A percentile compares a stretch with the other conserved stretches of the same genome.
Conservation (phyloP, 495 filamentous ascomycete genomes). For the Penicillium chermesinum region DNA sequence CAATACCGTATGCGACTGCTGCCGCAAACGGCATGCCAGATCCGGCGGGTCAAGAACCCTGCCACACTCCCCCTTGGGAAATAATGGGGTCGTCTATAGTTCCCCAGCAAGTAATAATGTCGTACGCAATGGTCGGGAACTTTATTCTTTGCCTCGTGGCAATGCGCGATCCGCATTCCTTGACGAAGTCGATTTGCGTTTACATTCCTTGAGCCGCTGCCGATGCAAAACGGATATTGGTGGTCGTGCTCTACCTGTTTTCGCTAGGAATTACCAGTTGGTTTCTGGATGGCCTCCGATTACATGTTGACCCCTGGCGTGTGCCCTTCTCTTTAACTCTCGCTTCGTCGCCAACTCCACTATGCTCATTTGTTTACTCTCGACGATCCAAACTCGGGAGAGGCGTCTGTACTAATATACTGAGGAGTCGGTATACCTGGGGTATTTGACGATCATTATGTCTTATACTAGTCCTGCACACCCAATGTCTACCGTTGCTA, state of each 20-base stretch:
- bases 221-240: conserved; percentile 8
- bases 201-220: conserved; percentile 16
- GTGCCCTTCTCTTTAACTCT: background rate
- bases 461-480: conserved; percentile 18
- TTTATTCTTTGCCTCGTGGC: conserved; percentile 23
- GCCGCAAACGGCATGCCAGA: conserved; percentile 12
- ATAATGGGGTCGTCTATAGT: background rate
- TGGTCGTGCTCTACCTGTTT: conserved; percentile 1
- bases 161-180: conserved; percentile 18
- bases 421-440: conserved; percentile 2
- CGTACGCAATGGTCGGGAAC: background rate
- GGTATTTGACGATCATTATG: conserved; percentile 6
- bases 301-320: conserved; percentile 3
- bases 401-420: background rate
- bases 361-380: background rate
- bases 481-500: conserved; percentile 31
- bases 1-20: conserved; percentile 8
- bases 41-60: conserved; percentile 1
- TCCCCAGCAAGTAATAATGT: background rate
- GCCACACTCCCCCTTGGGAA: background rate
- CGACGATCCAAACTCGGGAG: background rate
- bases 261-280: conserved; percentile 8
- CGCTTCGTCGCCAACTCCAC: background rate
- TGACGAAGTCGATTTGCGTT: conserved; percentile 19
- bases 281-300: background rate